Conservation (phyloP, 805 yeast species). For the Wickerhamiella occidentalis region DNA sequence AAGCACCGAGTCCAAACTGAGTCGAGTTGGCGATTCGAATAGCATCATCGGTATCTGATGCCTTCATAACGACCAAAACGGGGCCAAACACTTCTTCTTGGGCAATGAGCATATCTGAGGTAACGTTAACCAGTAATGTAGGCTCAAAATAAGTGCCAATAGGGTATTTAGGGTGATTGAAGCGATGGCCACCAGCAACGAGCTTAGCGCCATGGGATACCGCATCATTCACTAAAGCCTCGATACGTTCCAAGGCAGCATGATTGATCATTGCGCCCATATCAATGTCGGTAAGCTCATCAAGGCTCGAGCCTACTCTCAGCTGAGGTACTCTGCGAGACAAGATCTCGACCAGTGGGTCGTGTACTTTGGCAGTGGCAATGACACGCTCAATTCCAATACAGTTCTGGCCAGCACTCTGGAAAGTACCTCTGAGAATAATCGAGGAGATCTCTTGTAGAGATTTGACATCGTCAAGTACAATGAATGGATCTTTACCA, state of each 20-base stretch:
- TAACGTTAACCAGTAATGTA: constrained; percentile 73
- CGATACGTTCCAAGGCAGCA: constrained; percentile 56
- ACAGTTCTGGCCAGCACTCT: constrained; percentile 95
- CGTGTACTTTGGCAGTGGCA: constrained; percentile 60
- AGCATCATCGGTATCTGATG: constrained; percentile 53
- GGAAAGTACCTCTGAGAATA: constrained; percentile 90
- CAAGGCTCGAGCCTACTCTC: constrained; percentile 83
- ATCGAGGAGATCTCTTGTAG: constrained; percentile 49
- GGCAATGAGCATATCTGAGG: constrained; percentile 64
- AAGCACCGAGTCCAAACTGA: constrained; percentile 81
- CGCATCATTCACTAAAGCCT: constrained; percentile 58
- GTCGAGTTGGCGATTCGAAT: constrained; percentile 69
- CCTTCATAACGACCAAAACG: constrained; percentile 65
- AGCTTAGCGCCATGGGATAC: constrained; percentile 70
- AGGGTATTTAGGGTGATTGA: constrained; percentile 81
- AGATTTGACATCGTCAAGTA: constrained; percentile 42
- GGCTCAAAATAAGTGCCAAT: constrained; percentile 92
- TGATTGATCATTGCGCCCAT: constrained; percentile 93
- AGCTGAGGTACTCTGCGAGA: constrained; percentile 45
- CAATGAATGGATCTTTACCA: constrained; percentile 87
- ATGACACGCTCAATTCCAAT: constrained; percentile 94
- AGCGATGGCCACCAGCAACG: constrained; percentile 69
- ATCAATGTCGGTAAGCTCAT: constrained; percentile 79
- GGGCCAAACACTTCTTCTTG: constrained; percentile 94
- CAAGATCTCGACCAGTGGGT: constrained; percentile 44